These are phyloP conservation scores for Cladophialophora carrionii DNA, from an alignment of 2,329 filamentous ascomycete genomes.

Conservation along the genomic window DNA sequence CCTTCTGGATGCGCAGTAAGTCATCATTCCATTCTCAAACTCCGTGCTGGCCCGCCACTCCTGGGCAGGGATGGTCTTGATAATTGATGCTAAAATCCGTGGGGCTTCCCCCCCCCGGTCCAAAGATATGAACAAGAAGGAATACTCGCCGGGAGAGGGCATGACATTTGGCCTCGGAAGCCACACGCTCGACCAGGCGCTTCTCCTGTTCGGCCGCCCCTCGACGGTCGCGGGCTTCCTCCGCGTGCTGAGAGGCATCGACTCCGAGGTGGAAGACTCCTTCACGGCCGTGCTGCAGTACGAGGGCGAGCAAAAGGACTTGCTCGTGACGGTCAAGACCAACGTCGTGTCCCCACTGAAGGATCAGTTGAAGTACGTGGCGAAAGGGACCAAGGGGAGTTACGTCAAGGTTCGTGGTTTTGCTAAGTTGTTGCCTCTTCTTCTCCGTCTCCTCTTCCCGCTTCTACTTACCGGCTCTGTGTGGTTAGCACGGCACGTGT, in stretches of 20 bases:
- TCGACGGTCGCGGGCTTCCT: slow-evolving; percentile 68
- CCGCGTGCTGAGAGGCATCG: slow-evolving; percentile 63
- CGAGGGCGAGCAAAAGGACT: slow-evolving; percentile 50
- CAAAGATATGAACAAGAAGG: slow-evolving; percentile 51
- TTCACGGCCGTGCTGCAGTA: slow-evolving; percentile 70
- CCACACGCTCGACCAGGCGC: slow-evolving; percentile 75
- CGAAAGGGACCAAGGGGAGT: slow-evolving; percentile 71
- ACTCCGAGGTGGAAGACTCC: slow-evolving; percentile 55
- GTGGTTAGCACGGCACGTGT: slow-evolving; percentile 37
- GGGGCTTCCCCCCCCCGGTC: too few species aligned
- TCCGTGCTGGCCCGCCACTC: background rate
- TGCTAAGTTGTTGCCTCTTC: background rate
- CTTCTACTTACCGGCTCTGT: background rate
- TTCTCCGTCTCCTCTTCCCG: background rate
- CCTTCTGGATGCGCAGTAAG: slow-evolving; percentile 25
- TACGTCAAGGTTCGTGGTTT: slow-evolving; percentile 62
- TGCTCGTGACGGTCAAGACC: slow-evolving; percentile 70
- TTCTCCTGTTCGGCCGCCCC: slow-evolving; percentile 70
- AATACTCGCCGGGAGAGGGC: slow-evolving; percentile 67
- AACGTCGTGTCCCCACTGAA: slow-evolving; percentile 68
- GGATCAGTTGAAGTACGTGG: slow-evolving; percentile 74
- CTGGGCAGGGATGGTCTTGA: too few species aligned
- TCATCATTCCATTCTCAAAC: background rate
- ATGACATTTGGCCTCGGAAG: slow-evolving; percentile 72
- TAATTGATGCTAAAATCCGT: background rate